Evolutionary conservation across 495 filamentous ascomycete species (phyloP), one percentile per base, ranked within the genome.

Genomic region (Penicillium dipodomyicola): DNA sequence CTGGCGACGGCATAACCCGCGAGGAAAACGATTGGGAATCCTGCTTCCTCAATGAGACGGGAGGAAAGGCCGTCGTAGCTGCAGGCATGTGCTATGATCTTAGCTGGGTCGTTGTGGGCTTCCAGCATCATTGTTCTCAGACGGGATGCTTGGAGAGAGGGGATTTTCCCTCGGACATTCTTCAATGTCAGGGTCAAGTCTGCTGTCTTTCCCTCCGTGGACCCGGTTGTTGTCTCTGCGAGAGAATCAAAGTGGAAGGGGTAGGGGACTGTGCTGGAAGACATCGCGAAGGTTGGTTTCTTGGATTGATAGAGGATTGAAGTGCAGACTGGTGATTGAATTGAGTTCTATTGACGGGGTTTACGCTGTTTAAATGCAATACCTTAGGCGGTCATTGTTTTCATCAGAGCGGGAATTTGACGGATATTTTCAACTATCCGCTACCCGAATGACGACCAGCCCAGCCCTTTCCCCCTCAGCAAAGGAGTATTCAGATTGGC

Each of bases 21-120:
- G 0, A 75, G 56, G 53, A 76, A 77, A 10, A 75, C 39, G 49
- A 74, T 67, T 0, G 72, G 72, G 37, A 75, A 78, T 0, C 75
- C 75, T 4, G 72, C 69, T 54, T 77, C 69, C 32, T 76, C 71
- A 29, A 72, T 63, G 4, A 78, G 65, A 2, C 72, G 70, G 12
- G 74, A 73, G 9, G 65, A 72, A 0, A 78, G 63, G 0, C 71
- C 72, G 51, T 78, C 74, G 49, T 77, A 75, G 47, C 63, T 69
- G 57, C 72, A 73, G 14, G 65, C 61, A 45, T 69, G 66, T 1
- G 72, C 72, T 17, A 76, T 49, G 37, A 30, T 30, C 77, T 75
- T 12, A 8, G 48, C 56, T 2, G 70, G 67, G 29, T 76, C 69
- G 14, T 58, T 56, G 54, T 70, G 61, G 3, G 71, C 68, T 30